phyloP scores from a whole-genome alignment of 1,284 basidiomycete genomes.

The Chiua sp. region DNA sequence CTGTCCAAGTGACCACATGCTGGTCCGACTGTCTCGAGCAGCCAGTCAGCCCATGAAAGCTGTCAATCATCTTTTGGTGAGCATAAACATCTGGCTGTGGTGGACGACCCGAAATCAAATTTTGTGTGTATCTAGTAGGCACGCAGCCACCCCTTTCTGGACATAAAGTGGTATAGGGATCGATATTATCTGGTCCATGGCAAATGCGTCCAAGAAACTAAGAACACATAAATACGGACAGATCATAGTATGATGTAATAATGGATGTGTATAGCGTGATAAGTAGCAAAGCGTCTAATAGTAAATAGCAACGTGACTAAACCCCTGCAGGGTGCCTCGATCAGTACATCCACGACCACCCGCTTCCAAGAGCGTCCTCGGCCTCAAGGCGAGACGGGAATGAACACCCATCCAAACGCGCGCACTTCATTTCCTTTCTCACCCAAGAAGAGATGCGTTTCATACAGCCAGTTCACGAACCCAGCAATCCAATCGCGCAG shows the following conservation, averaged over 20 bases:
- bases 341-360: conserved; percentile 1
- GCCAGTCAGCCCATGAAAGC: too few species aligned
- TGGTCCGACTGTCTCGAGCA: too few species aligned
- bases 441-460: conserved; percentile 62
- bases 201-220: neutral
- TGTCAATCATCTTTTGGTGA: too few species aligned
- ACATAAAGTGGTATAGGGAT: neutral
- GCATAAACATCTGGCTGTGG: too few species aligned
- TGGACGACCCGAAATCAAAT: too few species aligned
- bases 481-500: conserved; percentile 59
- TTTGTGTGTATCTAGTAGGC: too few species aligned
- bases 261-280: neutral
- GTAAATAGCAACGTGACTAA: neutral
- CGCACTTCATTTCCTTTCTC: conserved; percentile 60
- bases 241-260: neutral
- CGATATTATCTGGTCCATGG: neutral
- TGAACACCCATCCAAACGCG: conserved; percentile 67
- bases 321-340: neutral
- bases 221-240: neutral
- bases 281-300: conserved; percentile 2
- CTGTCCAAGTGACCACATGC: too few species aligned
- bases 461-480: conserved; percentile 62
- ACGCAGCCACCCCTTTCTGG: too few species aligned
- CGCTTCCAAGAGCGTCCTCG: neutral
- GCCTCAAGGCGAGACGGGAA: conserved; percentile 25